Evolutionary conservation across 306 rosid genomes (phyloP), one percentile per base, ranked within the genome.

Genomic region (Castanospermum australe): DNA sequence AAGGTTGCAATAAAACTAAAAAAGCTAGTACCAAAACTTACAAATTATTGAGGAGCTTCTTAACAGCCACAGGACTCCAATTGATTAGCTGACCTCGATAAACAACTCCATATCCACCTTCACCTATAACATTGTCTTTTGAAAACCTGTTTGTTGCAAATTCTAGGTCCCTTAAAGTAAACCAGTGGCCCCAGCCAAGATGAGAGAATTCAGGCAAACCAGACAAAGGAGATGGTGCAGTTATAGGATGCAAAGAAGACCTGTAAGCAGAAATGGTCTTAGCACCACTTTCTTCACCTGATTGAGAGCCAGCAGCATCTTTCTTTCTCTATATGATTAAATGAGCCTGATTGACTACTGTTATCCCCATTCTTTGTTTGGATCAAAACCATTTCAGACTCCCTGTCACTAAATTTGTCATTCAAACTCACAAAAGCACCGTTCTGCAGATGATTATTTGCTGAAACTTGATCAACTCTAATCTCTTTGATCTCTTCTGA

Each of bases 101-200:
- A 57, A 93, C 97, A 88, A 90, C 81, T 75, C 97, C 97, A 79
- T 93, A 93, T 25, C 98, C 97, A 35, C 94, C 94, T 85, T 90
- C 91, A 56, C 94, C 94, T 17, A 90, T 82, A 72, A 90, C 80
- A 82, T 86, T 93, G 21, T 91, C 98, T 44, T 86, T 87, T 1
- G 97, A 86, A 91, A 93, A 93, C 82, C 88, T 74, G 48, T 77
- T 87, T 4, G 98, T 93, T 39, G 98, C 98, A 65, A 79, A 87
- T 72, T 93, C 98, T 1, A 93, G 84, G 85, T 93, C 98, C 87
- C 97, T 84, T 59, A 93, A 66, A 38, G 97, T 93, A 89, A 93
- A 93, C 98, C 97, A 93, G 79, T 93, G 94, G 15, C 97, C 97
- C 97, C 94, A 93, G 62, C 98, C 98, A 41, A 90, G 88, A 73